These are phyloP conservation scores for Phytophthora crassamura DNA, from an alignment of 352 stramenopile species.

Conservation along the genomic window DNA sequence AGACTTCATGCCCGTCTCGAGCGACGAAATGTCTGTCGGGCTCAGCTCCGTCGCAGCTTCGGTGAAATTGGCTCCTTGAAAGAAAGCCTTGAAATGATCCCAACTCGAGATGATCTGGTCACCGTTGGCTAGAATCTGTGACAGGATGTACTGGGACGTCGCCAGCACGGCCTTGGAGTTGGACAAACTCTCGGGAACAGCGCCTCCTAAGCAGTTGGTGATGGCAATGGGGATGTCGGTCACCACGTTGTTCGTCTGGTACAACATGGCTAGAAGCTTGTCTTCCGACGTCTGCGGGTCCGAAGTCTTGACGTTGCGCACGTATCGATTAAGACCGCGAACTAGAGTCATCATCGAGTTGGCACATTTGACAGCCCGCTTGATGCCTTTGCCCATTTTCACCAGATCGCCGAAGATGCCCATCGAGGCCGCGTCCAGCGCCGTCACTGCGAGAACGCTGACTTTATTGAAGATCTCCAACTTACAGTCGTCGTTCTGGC, in stretches of 20 bases:
- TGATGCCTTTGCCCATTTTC: constrained; percentile 33
- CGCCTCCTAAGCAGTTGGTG: constrained; percentile 41
- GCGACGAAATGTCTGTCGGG: constrained; percentile 20
- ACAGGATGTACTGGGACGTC: constrained; percentile 28
- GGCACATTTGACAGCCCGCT: constrained; percentile 42
- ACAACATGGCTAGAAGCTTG: constrained; percentile 44
- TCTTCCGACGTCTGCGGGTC: constrained; percentile 41
- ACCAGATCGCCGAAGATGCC: constrained; percentile 38
- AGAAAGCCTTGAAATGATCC: constrained; percentile 19
- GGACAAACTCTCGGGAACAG: no score
- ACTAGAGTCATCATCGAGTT: constrained; percentile 30
- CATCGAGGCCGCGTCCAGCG: constrained; percentile 23
- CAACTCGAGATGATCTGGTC: constrained; percentile 23
- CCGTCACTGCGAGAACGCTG: constrained; percentile 22
- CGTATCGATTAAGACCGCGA: constrained; percentile 10
- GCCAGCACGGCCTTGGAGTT: constrained; percentile 18
- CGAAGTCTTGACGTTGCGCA: constrained; percentile 17
- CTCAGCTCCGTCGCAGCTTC: constrained; percentile 21
- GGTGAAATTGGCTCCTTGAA: constrained; percentile 15
- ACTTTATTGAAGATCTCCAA: constrained; percentile 33
- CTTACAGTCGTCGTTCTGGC: constrained; percentile 49
- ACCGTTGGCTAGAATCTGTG: constrained; percentile 14
- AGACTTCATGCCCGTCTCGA: constrained; percentile 37
- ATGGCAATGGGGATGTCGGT: constrained; percentile 48
- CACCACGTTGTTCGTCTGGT: constrained; percentile 49